Evolutionary conservation across 805 yeast species (phyloP).

Genomic region (Yarrowia alimentaria): DNA sequence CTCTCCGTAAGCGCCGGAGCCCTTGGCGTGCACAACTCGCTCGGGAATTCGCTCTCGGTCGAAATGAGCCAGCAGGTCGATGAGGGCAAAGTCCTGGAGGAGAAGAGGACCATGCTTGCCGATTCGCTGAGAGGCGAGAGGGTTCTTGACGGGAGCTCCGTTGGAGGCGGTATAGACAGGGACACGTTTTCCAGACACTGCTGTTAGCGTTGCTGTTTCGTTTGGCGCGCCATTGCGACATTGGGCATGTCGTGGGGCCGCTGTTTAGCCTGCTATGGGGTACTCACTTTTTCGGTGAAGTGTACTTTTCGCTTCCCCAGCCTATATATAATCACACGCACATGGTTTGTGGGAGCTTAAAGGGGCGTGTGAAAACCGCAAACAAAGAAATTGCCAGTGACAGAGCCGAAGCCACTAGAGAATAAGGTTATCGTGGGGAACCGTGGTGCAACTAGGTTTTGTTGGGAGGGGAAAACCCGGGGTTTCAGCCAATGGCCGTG

Average conservation of each 20-base stretch:
- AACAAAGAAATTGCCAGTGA: slow-evolving; percentile 13
- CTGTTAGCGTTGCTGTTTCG: slow-evolving; percentile 1
- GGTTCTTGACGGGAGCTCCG: slow-evolving; percentile 57
- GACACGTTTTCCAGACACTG: slow-evolving; percentile 29
- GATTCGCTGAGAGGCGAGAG: slow-evolving; percentile 53
- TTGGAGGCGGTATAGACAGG: slow-evolving; percentile 48
- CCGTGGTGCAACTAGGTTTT: slow-evolving; percentile 1
- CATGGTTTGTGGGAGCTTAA: slow-evolving; percentile 26
- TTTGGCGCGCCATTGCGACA: too few relatives aligned
- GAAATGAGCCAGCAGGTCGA: slow-evolving; percentile 58
- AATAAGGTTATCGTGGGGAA: slow-evolving; percentile 26
- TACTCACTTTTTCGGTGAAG: slow-evolving; percentile 20
- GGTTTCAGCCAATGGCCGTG: slow-evolving; percentile 21
- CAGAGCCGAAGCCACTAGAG: slow-evolving; percentile 20
- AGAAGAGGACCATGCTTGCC: slow-evolving; percentile 59
- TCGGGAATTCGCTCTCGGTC: slow-evolving; percentile 66
- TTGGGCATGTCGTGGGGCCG: background rate
- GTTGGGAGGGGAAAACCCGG: slow-evolving; percentile 28
- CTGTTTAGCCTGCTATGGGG: background rate
- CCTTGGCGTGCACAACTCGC: slow-evolving; percentile 67
- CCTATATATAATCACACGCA: slow-evolving; percentile 22
- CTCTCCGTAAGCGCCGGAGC: slow-evolving; percentile 60
- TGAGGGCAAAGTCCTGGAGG: slow-evolving; percentile 56
- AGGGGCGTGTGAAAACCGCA: slow-evolving; percentile 27
- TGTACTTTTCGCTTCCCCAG: slow-evolving; percentile 21